phyloP scores from a whole-genome alignment of 352 stramenopile genomes.

The Phytophthora europaea region DNA sequence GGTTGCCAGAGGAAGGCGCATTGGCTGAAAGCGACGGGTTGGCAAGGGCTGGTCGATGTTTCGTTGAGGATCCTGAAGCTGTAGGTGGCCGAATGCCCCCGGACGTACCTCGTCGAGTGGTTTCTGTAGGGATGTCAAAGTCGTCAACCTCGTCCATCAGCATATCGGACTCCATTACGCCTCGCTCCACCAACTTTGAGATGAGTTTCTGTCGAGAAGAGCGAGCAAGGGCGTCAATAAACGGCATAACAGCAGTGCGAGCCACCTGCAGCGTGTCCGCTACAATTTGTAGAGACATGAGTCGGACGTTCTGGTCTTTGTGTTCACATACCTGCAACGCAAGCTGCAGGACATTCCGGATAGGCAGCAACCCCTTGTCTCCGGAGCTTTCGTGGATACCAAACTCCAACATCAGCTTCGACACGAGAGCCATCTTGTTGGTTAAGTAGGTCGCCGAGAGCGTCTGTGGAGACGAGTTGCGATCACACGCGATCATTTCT shows the following conservation, averaged over 20 bases:
- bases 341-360: slow-evolving; percentile 78
- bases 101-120: slow-evolving; percentile 61
- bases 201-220: slow-evolving; percentile 83
- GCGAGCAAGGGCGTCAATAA: slow-evolving; percentile 71
- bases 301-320: slow-evolving; percentile 74
- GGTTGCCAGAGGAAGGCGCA: slow-evolving; percentile 22
- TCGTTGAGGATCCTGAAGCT: slow-evolving; percentile 79
- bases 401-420: slow-evolving; percentile 85
- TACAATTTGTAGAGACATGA: slow-evolving; percentile 77
- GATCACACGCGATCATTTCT: slow-evolving; percentile 76
- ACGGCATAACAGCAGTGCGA: slow-evolving; percentile 71
- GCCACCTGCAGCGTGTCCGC: slow-evolving; percentile 70
- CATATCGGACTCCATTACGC: slow-evolving; percentile 78
- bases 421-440: slow-evolving; percentile 81
- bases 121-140: slow-evolving; percentile 64
- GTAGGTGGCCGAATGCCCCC: slow-evolving; percentile 68
- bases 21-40: slow-evolving; percentile 62
- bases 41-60: slow-evolving; percentile 73
- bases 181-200: slow-evolving; percentile 78
- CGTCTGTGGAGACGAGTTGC: slow-evolving; percentile 59
- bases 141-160: slow-evolving; percentile 90
- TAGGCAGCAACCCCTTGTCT: slow-evolving; percentile 45
- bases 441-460: slow-evolving; percentile 66
- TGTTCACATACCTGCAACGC: slow-evolving; percentile 79
- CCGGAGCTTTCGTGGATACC: slow-evolving; percentile 66